Evolutionary conservation across 2,329 filamentous ascomycete genomes (phyloP).

Genomic region (Fusarium irregulare): DNA sequence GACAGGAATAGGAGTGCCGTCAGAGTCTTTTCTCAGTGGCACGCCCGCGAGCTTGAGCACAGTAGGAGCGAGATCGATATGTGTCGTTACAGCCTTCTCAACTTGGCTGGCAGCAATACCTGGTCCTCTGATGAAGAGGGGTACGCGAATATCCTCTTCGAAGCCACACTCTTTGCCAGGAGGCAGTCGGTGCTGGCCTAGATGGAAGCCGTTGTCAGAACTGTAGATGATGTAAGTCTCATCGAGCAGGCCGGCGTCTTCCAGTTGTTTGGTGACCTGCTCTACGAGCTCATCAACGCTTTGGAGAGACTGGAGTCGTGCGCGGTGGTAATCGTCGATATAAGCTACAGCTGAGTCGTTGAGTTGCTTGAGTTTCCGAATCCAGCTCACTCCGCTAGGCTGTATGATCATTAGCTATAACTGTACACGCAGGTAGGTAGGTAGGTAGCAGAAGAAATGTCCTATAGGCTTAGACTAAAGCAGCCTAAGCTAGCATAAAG

Average conservation of each 20-base stretch:
- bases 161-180: conserved; percentile 69
- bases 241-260: conserved; percentile 68
- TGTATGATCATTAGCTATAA: conserved; percentile 8
- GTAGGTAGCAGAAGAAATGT: too few relatives aligned
- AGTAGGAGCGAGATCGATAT: conserved; percentile 73
- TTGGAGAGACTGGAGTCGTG: conserved; percentile 63
- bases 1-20: conserved; percentile 66
- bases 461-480: too few relatives aligned
- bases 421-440: not conserved
- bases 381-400: conserved; percentile 58
- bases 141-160: conserved; percentile 70
- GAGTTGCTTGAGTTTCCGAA: conserved; percentile 55
- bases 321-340: conserved; percentile 64
- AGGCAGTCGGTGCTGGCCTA: conserved; percentile 67
- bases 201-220: conserved; percentile 70
- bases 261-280: conserved; percentile 57
- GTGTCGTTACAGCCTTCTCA: conserved; percentile 64
- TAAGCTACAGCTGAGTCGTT: conserved; percentile 56
- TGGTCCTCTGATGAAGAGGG: conserved; percentile 67
- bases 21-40: conserved; percentile 62
- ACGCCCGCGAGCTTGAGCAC: conserved; percentile 60
- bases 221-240: conserved; percentile 71
- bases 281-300: conserved; percentile 67
- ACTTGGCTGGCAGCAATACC: conserved; percentile 56
- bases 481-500: too few relatives aligned